A percentile compares a stretch with the other conserved stretches of the same genome.
Evolutionary conservation across 1,284 basidiomycete genomes (phyloP).

Genomic region (Xerocomus nothofagi): DNA sequence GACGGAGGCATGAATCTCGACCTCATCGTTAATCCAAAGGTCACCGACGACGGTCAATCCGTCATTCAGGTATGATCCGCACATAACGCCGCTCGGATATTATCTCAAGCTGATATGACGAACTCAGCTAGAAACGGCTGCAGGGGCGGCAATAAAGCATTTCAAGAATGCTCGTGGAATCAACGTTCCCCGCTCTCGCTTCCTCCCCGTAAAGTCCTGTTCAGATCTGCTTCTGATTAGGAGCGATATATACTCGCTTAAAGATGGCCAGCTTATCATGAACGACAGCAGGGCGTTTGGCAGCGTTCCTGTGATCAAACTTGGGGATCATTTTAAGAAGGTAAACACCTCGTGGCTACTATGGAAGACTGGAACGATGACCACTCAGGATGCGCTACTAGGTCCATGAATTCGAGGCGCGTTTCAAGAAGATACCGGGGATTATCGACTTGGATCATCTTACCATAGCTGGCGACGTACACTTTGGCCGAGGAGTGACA

Average conservation of each 20-base stretch:
- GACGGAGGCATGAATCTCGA: conserved; percentile 86
- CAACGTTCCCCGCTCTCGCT: conserved; percentile 94
- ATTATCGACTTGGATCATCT: conserved; percentile 93
- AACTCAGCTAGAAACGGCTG: conserved; percentile 90
- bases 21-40: conserved; percentile 93
- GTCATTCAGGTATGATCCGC: conserved; percentile 58
- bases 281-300: conserved; percentile 86
- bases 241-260: conserved; percentile 91
- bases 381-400: conserved; percentile 26
- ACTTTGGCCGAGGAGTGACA: conserved; percentile 90
- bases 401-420: conserved; percentile 94
- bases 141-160: conserved; percentile 96
- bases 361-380: not conserved
- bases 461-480: conserved; percentile 93
- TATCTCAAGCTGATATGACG: not conserved
- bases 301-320: conserved; percentile 94
- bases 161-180: conserved; percentile 93
- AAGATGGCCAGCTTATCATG: conserved; percentile 92
- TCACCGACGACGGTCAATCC: conserved; percentile 80
- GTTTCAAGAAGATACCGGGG: conserved; percentile 94
- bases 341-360: conserved; percentile 49
- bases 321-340: conserved; percentile 85
- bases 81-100: conserved; percentile 7
- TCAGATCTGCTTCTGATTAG: conserved; percentile 93
- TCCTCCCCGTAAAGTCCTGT: conserved; percentile 93